Percentiles rank a stretch among this genome's conserved stretches.
These are phyloP conservation scores for Diutina scorzettiae DNA, from an alignment of 1,139 yeast genomes.

Conservation along the genomic window DNA sequence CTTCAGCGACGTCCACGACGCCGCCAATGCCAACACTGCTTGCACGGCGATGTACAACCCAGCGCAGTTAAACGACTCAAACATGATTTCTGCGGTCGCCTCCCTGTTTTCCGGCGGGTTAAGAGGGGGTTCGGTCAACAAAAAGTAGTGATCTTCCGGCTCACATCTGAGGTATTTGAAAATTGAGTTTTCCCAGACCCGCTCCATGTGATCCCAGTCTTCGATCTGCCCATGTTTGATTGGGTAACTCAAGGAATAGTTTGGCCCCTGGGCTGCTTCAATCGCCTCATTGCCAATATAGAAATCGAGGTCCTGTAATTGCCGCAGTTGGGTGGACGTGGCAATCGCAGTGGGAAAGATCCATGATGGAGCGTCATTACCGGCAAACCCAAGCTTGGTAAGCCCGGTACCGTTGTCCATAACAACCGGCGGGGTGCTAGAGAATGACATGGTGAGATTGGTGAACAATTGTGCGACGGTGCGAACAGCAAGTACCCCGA, in stretches of 20 bases:
- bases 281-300: slow-evolving; percentile 94
- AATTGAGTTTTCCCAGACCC: slow-evolving; percentile 96
- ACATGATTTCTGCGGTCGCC: slow-evolving; percentile 96
- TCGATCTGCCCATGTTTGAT: slow-evolving; percentile 96
- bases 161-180: slow-evolving; percentile 94
- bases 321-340: slow-evolving; percentile 55
- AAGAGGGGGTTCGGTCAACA: slow-evolving; percentile 94
- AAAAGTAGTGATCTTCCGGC: slow-evolving; percentile 95
- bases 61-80: slow-evolving; percentile 96
- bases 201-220: slow-evolving; percentile 99
- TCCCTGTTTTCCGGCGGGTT: slow-evolving; percentile 99
- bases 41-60: slow-evolving; percentile 97
- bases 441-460: slow-evolving; percentile 38
- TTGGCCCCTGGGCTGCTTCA: slow-evolving; percentile 79
- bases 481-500: too few relatives aligned
- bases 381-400: slow-evolving; percentile 96
- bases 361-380: slow-evolving; percentile 95
- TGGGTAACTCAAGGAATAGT: slow-evolving; percentile 82
- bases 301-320: slow-evolving; percentile 90
- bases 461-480: too few relatives aligned
- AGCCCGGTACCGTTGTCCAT: slow-evolving; percentile 98
- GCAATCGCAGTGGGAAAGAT: slow-evolving; percentile 97
- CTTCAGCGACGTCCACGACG: slow-evolving; percentile 96
- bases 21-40: slow-evolving; percentile 96
- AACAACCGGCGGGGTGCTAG: slow-evolving; percentile 85